Percentiles rank a stretch among this genome's conserved stretches.
Conservation (phyloP, 2,329 filamentous ascomycete species). For the Alternaria burnsii region DNA sequence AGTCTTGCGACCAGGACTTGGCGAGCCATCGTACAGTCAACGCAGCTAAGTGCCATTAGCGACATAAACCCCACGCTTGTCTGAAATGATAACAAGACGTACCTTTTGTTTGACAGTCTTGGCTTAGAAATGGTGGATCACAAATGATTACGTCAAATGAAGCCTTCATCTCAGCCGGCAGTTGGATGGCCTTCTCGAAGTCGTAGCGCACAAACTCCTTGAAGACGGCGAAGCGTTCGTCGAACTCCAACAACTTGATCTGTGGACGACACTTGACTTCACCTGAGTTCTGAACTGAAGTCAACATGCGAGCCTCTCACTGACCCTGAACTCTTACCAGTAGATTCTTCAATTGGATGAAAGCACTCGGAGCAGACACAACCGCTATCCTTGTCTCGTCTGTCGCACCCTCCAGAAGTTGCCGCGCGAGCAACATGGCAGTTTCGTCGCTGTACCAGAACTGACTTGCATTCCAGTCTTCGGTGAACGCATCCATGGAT, state of each 20-base stretch:
- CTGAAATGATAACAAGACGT: background rate
- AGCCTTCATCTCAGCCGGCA: slow-evolving; percentile 70
- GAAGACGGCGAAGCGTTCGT: slow-evolving; percentile 77
- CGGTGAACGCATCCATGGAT: slow-evolving; percentile 75
- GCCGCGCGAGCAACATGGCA: slow-evolving; percentile 68
- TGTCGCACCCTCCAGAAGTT: slow-evolving; percentile 70
- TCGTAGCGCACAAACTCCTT: slow-evolving; percentile 79
- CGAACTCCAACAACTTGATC: slow-evolving; percentile 75
- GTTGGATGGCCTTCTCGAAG: slow-evolving; percentile 71
- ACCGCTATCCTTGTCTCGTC: slow-evolving; percentile 69
- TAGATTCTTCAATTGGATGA: slow-evolving; percentile 77
- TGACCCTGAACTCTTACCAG: slow-evolving; percentile 58
- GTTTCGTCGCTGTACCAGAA: slow-evolving; percentile 86
- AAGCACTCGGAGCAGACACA: slow-evolving; percentile 78
- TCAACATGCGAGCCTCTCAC: background rate
- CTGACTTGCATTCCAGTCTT: slow-evolving; percentile 85
- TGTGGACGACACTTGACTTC: slow-evolving; percentile 58
- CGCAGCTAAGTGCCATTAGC: slow-evolving; percentile 62
- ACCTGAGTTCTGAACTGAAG: slow-evolving; percentile 35
- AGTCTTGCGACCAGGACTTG: slow-evolving; percentile 56
- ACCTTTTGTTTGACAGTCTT: slow-evolving; percentile 84
- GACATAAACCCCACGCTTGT: background rate
- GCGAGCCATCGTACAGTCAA: slow-evolving; percentile 78
- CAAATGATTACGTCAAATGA: slow-evolving; percentile 74
- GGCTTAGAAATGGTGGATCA: slow-evolving; percentile 81